A percentile compares a stretch with the other conserved stretches of the same genome.
phyloP scores from a whole-genome alignment of 2,329 filamentous ascomycete species.

The Pseudogymnoascus sp. region DNA sequence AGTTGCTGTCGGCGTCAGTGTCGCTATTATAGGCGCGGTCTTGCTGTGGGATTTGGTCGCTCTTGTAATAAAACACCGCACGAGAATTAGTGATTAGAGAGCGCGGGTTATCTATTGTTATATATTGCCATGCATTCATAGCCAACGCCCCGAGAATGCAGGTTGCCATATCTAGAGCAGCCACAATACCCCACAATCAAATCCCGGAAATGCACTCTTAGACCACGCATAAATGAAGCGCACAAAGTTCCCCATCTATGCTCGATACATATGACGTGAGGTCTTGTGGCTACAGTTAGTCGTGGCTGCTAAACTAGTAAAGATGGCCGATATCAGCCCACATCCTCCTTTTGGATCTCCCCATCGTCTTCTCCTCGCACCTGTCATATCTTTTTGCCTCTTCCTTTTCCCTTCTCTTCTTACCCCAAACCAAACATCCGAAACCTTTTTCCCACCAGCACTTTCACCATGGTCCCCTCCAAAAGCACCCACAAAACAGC shows the following conservation, averaged over 20 bases:
- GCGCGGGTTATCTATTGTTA: not conserved
- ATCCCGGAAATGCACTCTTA: not conserved
- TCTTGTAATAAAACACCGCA: not conserved
- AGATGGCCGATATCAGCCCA: not conserved
- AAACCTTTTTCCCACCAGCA: not conserved
- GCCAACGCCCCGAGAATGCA: not conserved
- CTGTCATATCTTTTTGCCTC: not conserved
- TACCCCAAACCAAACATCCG: not conserved
- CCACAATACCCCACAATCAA: not conserved
- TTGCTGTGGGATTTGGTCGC: not conserved
- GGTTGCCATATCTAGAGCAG: not conserved
- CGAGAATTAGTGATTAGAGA: not conserved
- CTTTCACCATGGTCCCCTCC: not conserved
- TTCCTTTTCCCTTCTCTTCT: not conserved
- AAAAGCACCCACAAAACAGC: not conserved
- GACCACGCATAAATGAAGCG: not conserved
- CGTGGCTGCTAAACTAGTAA: not conserved
- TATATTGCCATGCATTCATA: not conserved
- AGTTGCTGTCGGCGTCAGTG: not conserved
- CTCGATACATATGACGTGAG: not conserved
- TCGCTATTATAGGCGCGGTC: not conserved
- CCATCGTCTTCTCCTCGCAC: not conserved
- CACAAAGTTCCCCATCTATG: not conserved
- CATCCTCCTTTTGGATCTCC: not conserved
- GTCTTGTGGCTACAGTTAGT: not conserved